phyloP scores from a whole-genome alignment of 2,329 filamentous ascomycete genomes.

The Fusarium sp. region DNA sequence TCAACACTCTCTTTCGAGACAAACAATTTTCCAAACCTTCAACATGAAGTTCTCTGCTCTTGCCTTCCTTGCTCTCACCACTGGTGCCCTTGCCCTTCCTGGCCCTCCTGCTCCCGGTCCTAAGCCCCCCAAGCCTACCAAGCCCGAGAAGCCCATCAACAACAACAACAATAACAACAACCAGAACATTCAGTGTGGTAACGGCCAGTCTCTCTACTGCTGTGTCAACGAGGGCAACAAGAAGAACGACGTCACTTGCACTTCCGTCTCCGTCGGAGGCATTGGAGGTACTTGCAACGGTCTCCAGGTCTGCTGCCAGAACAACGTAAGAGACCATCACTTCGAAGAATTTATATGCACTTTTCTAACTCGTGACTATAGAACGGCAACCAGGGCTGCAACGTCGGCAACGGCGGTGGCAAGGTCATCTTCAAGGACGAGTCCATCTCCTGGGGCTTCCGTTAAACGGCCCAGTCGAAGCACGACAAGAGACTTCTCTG shows the following conservation, averaged over 20 bases:
- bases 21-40: slow-evolving; percentile 4
- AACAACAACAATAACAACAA: not conserved
- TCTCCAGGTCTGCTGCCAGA: slow-evolving; percentile 19
- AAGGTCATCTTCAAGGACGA: not conserved
- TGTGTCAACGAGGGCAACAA: not conserved
- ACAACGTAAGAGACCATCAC: not conserved
- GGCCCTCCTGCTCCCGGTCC: not conserved
- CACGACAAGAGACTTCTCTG: not conserved
- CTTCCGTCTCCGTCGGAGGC: not conserved
- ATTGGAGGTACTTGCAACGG: not conserved
- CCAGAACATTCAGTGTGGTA: not conserved
- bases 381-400: not conserved
- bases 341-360: rapidly evolving
- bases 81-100: slow-evolving; percentile 25
- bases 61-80: slow-evolving; percentile 10
- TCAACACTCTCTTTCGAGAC: slow-evolving; percentile 17
- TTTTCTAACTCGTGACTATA: not conserved
- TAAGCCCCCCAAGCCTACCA: not conserved
- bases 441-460: not conserved
- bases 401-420: not conserved
- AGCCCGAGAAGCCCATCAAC: not conserved
- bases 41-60: slow-evolving; percentile 28
- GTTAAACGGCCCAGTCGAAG: not conserved
- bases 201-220: slow-evolving; percentile 14
- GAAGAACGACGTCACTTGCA: not conserved